Evolutionary conservation across 345 rosid genomes (phyloP).

Genomic region (Syzygium aqueum): DNA sequence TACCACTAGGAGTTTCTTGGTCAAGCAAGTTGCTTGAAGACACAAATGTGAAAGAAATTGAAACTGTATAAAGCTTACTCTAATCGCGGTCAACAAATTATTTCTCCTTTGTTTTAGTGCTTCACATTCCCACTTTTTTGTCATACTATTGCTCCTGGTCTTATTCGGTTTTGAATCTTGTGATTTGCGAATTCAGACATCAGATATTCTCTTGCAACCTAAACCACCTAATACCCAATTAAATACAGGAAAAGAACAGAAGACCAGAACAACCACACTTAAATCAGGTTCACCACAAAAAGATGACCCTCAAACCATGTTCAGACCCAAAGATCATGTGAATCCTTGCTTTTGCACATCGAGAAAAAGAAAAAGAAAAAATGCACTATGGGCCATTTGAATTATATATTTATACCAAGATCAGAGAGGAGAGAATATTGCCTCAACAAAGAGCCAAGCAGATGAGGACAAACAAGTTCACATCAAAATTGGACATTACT

Average conservation of each 20-base stretch:
- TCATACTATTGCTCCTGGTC: not conserved
- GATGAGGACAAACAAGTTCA: slow-evolving; percentile 25
- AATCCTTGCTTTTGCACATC: not conserved
- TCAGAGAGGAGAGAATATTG: not conserved
- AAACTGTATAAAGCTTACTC: not conserved
- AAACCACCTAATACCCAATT: slow-evolving; percentile 45
- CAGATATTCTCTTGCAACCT: slow-evolving; percentile 5
- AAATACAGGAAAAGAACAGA: slow-evolving; percentile 39
- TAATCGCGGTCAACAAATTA: not conserved
- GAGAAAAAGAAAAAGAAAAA: not conserved
- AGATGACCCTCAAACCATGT: not conserved
- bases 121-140: not conserved
- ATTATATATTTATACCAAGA: not conserved
- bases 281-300: not conserved
- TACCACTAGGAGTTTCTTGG: not conserved
- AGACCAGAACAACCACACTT: slow-evolving; percentile 15
- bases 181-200: not conserved
- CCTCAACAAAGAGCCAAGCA: slow-evolving; percentile 5
- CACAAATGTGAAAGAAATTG: not conserved
- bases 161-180: not conserved
- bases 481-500: slow-evolving; percentile 2
- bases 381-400: not conserved
- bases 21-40: not conserved
- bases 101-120: not conserved
- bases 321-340: not conserved